Conservation (phyloP, 2,329 filamentous ascomycete species). For the Karstenula rhodostoma region DNA sequence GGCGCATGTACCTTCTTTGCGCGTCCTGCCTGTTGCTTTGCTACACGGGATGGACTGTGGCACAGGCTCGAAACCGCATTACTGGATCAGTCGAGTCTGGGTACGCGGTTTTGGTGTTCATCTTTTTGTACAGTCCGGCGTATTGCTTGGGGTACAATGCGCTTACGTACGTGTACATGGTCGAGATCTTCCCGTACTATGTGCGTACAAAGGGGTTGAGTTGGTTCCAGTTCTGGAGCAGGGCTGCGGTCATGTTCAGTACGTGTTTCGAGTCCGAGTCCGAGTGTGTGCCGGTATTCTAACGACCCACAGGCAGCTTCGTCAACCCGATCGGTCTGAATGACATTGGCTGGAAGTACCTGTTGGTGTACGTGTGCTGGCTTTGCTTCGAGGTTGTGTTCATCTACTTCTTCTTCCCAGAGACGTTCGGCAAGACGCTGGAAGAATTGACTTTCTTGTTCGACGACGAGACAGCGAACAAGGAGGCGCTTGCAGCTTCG, state of each 20-base stretch:
- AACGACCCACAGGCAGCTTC: slow-evolving; percentile 55
- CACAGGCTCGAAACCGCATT: slow-evolving; percentile 61
- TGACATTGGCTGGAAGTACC: slow-evolving; percentile 67
- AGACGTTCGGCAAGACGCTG: slow-evolving; percentile 44
- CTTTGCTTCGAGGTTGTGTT: slow-evolving; percentile 44
- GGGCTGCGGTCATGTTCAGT: slow-evolving; percentile 66
- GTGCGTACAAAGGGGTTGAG: slow-evolving; percentile 59
- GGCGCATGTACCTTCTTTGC: slow-evolving; percentile 63
- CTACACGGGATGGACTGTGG: slow-evolving; percentile 51
- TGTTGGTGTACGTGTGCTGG: slow-evolving; percentile 64
- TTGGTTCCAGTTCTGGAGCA: slow-evolving; percentile 69
- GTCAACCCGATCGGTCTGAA: slow-evolving; percentile 71
- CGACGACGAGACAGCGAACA: slow-evolving; percentile 36
- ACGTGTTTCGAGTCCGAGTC: neutral
- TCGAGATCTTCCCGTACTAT: slow-evolving; percentile 60
- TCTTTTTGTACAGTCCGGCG: slow-evolving; percentile 61
- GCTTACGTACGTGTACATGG: slow-evolving; percentile 63
- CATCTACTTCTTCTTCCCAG: slow-evolving; percentile 47
- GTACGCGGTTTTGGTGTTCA: slow-evolving; percentile 59
- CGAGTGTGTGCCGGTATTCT: neutral
- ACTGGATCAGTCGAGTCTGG: slow-evolving; percentile 41
- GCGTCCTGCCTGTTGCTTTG: slow-evolving; percentile 43
- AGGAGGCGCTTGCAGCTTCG: slow-evolving; percentile 28
- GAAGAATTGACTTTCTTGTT: slow-evolving; percentile 47
- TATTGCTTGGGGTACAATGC: slow-evolving; percentile 67